These are phyloP conservation scores for Vitis rupestris DNA, from an alignment of 164 flowering plant species.

Conservation along the genomic window DNA sequence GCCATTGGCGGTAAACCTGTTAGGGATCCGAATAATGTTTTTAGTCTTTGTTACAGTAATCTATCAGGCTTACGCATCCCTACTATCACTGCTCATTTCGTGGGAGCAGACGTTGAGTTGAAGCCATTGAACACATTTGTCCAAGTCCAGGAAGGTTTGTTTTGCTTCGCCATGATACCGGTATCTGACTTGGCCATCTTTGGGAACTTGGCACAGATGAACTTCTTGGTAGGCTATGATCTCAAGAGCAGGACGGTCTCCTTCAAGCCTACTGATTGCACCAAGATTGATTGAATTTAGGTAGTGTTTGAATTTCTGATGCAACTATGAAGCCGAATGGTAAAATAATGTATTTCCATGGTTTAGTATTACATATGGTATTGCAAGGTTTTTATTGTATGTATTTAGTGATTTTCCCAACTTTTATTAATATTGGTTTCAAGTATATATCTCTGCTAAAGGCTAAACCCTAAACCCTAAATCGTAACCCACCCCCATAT, in stretches of 20 bases:
- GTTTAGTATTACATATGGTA: no score
- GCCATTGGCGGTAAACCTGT: not conserved
- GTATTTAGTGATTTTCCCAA: no score
- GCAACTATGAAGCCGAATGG: no score
- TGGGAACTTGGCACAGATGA: constrained; percentile 22
- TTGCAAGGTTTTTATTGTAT: no score
- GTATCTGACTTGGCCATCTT: not conserved
- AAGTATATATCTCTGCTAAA: no score
- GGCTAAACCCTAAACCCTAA: no score
- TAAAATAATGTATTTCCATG: no score
- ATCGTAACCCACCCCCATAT: no score
- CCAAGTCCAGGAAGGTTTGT: not conserved
- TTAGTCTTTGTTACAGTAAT: constrained; percentile 15
- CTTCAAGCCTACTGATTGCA: constrained; percentile 29
- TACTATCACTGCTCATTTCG: constrained; percentile 8
- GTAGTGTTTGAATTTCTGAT: no score
- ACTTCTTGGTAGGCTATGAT: constrained; percentile 32
- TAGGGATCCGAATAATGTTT: no score
- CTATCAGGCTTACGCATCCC: not conserved
- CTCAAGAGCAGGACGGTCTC: constrained; percentile 19
- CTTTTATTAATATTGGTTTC: no score
- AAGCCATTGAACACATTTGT: constrained; percentile 12
- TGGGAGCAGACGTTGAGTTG: constrained; percentile 9
- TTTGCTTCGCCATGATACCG: constrained; percentile 13
- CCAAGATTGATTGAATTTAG: not conserved